Conservation (phyloP, 116 monocot genomes). For the Phalaenopsis hybrid region DNA sequence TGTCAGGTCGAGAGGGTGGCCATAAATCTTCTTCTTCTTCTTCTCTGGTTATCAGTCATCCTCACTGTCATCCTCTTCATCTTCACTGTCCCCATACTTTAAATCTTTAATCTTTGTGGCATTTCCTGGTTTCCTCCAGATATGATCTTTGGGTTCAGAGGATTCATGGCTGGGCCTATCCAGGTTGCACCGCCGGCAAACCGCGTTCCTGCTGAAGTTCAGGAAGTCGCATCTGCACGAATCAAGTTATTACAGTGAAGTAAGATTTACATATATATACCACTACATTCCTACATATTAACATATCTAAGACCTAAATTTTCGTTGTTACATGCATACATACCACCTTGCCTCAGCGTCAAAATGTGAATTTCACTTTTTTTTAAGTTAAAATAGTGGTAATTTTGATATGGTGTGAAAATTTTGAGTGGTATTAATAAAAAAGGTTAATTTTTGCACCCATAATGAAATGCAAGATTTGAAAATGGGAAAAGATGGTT, state of each 20-base stretch:
- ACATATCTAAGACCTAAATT: too few relatives aligned
- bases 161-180: slow-evolving; percentile 33
- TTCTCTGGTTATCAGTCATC: neutral
- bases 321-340: too few relatives aligned
- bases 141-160: slow-evolving; percentile 17
- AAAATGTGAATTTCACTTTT: too few relatives aligned
- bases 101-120: neutral
- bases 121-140: slow-evolving; percentile 29
- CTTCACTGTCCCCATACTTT: slow-evolving; percentile 21
- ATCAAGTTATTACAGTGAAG: neutral
- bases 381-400: too few relatives aligned
- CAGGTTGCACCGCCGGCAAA: slow-evolving; percentile 56
- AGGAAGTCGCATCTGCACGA: slow-evolving; percentile 57
- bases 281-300: too few relatives aligned
- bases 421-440: too few relatives aligned
- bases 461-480: neutral
- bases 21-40: neutral
- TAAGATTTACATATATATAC: too few relatives aligned
- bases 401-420: too few relatives aligned
- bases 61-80: slow-evolving; percentile 8
- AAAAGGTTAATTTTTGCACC: neutral
- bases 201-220: slow-evolving; percentile 61
- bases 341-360: too few relatives aligned
- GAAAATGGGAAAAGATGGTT: neutral
- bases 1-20: neutral